A percentile compares a stretch with the other conserved stretches of the same genome.
Evolutionary conservation across 495 filamentous ascomycete species (phyloP).

Genomic region (Podospora sp.): DNA sequence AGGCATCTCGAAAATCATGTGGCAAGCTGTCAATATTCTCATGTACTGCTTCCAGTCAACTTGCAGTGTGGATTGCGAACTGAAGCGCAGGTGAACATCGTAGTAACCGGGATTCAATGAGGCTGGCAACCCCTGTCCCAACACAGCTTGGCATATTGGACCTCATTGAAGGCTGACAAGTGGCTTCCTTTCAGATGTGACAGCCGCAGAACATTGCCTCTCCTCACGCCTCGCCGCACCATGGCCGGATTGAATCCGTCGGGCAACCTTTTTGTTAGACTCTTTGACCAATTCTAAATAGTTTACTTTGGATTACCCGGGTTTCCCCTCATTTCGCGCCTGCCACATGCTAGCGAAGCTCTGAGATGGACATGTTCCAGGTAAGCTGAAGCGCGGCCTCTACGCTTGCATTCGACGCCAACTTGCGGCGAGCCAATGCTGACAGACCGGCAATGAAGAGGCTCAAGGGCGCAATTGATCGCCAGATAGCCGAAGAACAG

Average conservation of each 20-base stretch:
- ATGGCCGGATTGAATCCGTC: neutral
- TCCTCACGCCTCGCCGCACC: conserved; percentile 1
- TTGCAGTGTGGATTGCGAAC: neutral
- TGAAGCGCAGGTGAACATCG: neutral
- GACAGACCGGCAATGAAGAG: conserved; percentile 1
- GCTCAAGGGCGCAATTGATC: conserved; percentile 19
- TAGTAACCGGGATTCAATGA: neutral
- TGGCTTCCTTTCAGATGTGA: neutral
- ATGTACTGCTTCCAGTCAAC: too few species aligned
- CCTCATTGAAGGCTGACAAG: conserved; percentile 13
- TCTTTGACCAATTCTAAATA: neutral
- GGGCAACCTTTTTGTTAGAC: neutral
- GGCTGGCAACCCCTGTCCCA: neutral
- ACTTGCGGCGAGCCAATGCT: neutral
- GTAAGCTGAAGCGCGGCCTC: neutral
- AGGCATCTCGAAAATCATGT: neutral
- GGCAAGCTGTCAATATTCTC: neutral
- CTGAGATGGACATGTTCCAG: conserved; percentile 17
- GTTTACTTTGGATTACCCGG: neutral
- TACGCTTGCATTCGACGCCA: neutral
- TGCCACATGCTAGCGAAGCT: neutral
- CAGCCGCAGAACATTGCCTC: conserved; percentile 1
- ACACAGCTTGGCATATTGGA: neutral
- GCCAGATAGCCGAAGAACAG: conserved; percentile 18
- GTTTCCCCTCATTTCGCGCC: neutral